Evolutionary conservation across 177 flowering plant genomes (phyloP), one percentile per base, ranked within the genome.

Genomic region (Tripterygium wilfordii): DNA sequence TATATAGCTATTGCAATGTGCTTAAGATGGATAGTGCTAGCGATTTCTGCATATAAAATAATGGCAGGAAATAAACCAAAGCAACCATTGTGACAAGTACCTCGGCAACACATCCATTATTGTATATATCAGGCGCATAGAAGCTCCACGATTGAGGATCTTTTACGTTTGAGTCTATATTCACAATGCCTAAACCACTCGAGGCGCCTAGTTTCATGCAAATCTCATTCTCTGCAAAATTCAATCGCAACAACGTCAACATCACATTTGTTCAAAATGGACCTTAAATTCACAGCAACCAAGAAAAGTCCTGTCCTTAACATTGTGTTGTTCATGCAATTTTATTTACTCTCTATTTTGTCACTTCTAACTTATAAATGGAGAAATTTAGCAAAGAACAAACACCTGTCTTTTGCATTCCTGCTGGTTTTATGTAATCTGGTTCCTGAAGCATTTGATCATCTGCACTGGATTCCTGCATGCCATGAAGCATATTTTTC

Each of bases 121-220:
- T 42, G 56, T 83, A 82, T 45, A 92, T 89, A 33, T 77, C 89
- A 53, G 78, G 41, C 14, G 83, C 97, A 71, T 92, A 92, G 23
- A 70, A 49, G 67, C 83, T 66, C 69, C 97, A 92, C 56, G 66
- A 56, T 56, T 48, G 75, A 47, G 95, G 91, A 78, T 82, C 85
- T 53, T 74, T 71, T 37, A 65, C 47, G 32, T 79, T 66, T 42
- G 76, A 65, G 68, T 89, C 97, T 49, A 92, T 84, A 51, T 88
- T 77, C 30, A 56, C 56, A 26, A 82, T 60, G 43, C 59, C 61
- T 23, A 24, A 26, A 25, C 29, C 54, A 43, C 53, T 38, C 22
- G 64, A 61, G 38, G 37, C 40, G 27, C 25, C 58, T 10, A 28
- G 8, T 49, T 35, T 22, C 50, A 45, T 27, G 17, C 31, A 49